Base-by-base conservation (phyloP, 805 yeast genomes). In the Zygotorulaspora sp. region DNA sequence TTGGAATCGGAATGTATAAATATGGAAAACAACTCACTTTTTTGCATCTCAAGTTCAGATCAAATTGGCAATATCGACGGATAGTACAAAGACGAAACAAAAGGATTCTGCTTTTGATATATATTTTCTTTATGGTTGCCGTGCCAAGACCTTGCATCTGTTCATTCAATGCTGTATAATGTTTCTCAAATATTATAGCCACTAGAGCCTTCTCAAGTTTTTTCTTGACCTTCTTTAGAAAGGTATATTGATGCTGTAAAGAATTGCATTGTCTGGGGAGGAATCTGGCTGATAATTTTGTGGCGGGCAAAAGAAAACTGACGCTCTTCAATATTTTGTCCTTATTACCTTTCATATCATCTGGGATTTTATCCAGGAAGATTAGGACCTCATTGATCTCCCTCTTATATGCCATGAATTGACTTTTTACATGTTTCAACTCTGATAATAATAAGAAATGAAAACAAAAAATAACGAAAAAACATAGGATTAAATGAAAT, bases 401-500 rank as follows among this genome's bases (percentile, higher is more conserved):
- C 39, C 12, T 69, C 52, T 21, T 59, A 42, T 32, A 75, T 41
- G 27, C 75, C 74, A 45, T 80, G 62, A 25, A 78, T 69, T 27
- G 64, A 63, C 18, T 74, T 19, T 30, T 17, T 7, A 38, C 36
- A 11, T 38, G 32, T 6, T 65, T 64, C 31, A 87, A 60, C 52
- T 88, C 96, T 29, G 65, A 59, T 1, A 72, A 48, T 6, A 87
- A 53, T 16, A 81, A 50, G 36, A 66, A 59, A 48, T 84, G 83
- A 42, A 83, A 75, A 61, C 75, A 66, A 0, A 66, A 48, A 2
- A 85, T 68, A 1, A 79, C 73, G 2, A 77, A 47, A 0, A 80
- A 38, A 2, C 83, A 69, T 60, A 82, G 63, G 0, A 77, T 54
- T 36, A 87, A 72, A 58, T 87, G 96, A 15, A 77, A 74, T 41